A percentile compares a stretch with the other conserved stretches of the same genome.
phyloP scores from a whole-genome alignment of 306 rosid species.

The Trifolium dubium region DNA sequence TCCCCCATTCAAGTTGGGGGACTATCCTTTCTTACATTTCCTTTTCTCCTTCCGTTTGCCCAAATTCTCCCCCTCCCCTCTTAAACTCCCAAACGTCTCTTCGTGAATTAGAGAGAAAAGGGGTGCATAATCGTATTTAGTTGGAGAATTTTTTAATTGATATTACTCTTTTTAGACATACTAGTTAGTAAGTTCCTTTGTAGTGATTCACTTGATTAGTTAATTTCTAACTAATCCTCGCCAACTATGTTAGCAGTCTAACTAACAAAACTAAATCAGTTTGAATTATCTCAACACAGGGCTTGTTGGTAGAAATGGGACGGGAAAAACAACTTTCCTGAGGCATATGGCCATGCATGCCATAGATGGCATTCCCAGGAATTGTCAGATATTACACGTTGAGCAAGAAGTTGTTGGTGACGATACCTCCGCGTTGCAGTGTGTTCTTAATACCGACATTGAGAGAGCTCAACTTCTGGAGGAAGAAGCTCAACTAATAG shows the following conservation, averaged over 20 bases:
- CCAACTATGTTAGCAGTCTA: background rate
- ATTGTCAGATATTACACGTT: slow-evolving; percentile 95
- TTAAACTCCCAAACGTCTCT: no score
- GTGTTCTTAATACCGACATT: slow-evolving; percentile 89
- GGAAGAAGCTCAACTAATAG: slow-evolving; percentile 75
- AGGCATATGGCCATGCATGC: slow-evolving; percentile 99
- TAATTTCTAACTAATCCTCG: background rate
- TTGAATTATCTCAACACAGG: slow-evolving; percentile 44
- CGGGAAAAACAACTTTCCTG: slow-evolving; percentile 96
- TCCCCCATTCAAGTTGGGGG: no score
- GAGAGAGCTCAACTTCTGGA: slow-evolving; percentile 82
- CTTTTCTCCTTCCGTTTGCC: no score
- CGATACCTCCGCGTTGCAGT: slow-evolving; percentile 82
- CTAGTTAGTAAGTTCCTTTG: background rate
- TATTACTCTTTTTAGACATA: background rate
- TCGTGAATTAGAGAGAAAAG: background rate
- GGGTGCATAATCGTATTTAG: background rate
- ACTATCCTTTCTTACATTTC: no score
- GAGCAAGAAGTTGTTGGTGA: slow-evolving; percentile 98
- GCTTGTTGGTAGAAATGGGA: slow-evolving; percentile 96
- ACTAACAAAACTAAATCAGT: slow-evolving; percentile 5
- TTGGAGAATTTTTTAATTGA: background rate
- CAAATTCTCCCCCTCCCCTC: no score
- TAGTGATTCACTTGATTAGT: background rate
- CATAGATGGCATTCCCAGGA: slow-evolving; percentile 89